phyloP scores from a whole-genome alignment of 192 early-diverging fungal species.

The Coemansia erecta region DNA sequence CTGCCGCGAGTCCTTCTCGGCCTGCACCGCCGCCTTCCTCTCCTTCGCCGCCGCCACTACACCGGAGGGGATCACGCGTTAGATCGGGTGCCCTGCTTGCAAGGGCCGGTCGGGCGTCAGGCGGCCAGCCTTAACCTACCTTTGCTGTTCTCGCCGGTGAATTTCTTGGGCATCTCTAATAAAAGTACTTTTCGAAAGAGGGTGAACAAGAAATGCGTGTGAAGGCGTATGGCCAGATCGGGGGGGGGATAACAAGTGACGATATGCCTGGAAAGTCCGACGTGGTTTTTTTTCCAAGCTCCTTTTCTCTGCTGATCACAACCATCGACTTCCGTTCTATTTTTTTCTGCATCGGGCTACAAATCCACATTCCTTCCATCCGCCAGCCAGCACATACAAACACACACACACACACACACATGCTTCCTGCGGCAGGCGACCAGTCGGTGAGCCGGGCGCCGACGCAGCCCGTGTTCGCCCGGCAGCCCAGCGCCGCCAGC shows the following conservation, averaged over 20 bases:
- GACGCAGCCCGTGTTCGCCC: background rate
- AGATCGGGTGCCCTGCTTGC: background rate
- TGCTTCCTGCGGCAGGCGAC: background rate
- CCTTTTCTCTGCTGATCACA: no score
- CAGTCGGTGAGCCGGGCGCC: no score
- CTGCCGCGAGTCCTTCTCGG: slow-evolving; percentile 58
- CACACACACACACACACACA: slow-evolving; percentile 5
- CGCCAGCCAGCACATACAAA: slow-evolving; percentile 2
- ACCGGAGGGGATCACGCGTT: background rate
- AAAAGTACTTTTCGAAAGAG: no score
- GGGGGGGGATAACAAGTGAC: no score
- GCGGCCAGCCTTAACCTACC: slow-evolving; percentile 24
- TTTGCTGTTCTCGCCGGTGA: slow-evolving; percentile 55
- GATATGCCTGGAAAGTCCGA: no score
- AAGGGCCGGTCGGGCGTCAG: background rate
- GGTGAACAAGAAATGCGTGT: no score
- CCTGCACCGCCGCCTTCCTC: slow-evolving; percentile 66
- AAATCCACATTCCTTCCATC: background rate
- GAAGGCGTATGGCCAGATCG: background rate
- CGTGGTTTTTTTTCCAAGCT: no score
- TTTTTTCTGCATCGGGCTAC: background rate
- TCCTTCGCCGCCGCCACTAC: slow-evolving; percentile 70
- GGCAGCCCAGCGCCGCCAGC: background rate
- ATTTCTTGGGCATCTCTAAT: slow-evolving; percentile 60
- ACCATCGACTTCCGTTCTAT: background rate